These are phyloP conservation scores for Phytophthora melonis DNA, from an alignment of 352 stramenopile species.

Conservation along the genomic window DNA sequence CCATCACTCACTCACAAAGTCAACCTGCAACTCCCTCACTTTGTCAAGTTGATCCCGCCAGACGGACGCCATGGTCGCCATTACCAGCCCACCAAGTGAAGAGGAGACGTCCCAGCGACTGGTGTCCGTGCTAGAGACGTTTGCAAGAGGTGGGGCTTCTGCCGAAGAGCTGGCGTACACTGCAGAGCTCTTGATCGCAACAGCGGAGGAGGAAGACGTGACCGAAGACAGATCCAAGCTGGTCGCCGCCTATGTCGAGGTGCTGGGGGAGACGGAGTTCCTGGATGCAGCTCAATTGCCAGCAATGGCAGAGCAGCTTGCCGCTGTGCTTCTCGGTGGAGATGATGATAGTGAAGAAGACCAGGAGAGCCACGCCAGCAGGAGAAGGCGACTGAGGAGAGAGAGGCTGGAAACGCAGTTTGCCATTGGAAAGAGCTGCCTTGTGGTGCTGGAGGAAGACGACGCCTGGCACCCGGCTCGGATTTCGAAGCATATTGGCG, in stretches of 20 bases:
- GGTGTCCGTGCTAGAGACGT: slow-evolving; percentile 31
- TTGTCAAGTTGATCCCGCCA: slow-evolving; percentile 12
- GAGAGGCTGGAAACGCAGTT: slow-evolving; percentile 56
- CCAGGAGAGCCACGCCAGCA: slow-evolving; percentile 33
- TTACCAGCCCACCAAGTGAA: slow-evolving; percentile 3
- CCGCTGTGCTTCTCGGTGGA: slow-evolving; percentile 27
- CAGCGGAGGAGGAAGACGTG: slow-evolving; percentile 43
- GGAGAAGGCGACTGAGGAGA: slow-evolving; percentile 25
- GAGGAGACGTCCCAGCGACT: slow-evolving; percentile 37
- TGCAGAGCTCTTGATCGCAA: slow-evolving; percentile 67
- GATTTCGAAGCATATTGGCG: slow-evolving; percentile 55
- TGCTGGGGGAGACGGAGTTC: slow-evolving; percentile 55
- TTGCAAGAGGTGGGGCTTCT: slow-evolving; percentile 21
- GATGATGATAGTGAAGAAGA: slow-evolving; percentile 29
- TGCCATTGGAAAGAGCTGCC: slow-evolving; percentile 63
- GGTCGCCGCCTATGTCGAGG: slow-evolving; percentile 42
- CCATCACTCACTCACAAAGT: slow-evolving; percentile 36
- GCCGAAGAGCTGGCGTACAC: slow-evolving; percentile 72
- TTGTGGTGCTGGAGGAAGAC: slow-evolving; percentile 78
- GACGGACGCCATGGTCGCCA: slow-evolving; percentile 19
- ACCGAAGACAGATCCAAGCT: slow-evolving; percentile 31
- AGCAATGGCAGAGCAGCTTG: slow-evolving; percentile 36
- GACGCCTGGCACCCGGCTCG: slow-evolving; percentile 75
- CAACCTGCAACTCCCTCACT: no score
- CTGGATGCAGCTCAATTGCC: slow-evolving; percentile 36